Evolutionary conservation across 2,329 filamentous ascomycete species (phyloP).

Genomic region (Scortechinia acanthostroma): DNA sequence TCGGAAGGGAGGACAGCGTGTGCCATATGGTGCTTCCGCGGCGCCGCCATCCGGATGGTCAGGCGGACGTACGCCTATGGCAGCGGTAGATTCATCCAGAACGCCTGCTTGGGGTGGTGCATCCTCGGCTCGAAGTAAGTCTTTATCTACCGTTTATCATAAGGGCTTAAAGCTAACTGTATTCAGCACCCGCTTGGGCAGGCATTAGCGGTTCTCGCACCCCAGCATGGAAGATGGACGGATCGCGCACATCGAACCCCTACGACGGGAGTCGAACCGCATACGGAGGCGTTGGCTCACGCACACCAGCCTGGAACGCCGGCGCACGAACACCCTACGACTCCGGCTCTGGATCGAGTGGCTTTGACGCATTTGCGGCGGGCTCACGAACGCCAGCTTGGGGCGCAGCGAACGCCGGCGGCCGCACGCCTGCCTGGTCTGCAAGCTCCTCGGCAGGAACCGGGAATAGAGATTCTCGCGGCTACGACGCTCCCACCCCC

Average conservation of each 20-base stretch:
- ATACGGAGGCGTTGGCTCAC: slow-evolving; percentile 50
- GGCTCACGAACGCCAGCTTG: slow-evolving; percentile 68
- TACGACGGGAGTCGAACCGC: slow-evolving; percentile 71
- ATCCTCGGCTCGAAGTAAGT: slow-evolving; percentile 49
- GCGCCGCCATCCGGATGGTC: slow-evolving; percentile 39
- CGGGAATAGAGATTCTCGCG: neutral
- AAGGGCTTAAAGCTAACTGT: slow-evolving; percentile 12
- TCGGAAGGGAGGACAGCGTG: slow-evolving; percentile 35
- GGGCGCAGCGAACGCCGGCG: slow-evolving; percentile 49
- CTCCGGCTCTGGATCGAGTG: slow-evolving; percentile 11
- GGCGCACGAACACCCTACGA: slow-evolving; percentile 59
- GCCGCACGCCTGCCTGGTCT: slow-evolving; percentile 70
- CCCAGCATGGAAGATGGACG: slow-evolving; percentile 60
- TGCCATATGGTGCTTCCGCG: slow-evolving; percentile 18
- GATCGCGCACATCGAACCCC: slow-evolving; percentile 60
- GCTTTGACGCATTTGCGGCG: slow-evolving; percentile 53
- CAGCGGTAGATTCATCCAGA: slow-evolving; percentile 44
- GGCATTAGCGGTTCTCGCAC: slow-evolving; percentile 54
- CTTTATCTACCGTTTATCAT: slow-evolving; percentile 1
- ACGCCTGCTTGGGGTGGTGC: slow-evolving; percentile 67
- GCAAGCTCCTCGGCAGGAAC: slow-evolving; percentile 36
- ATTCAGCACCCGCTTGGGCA: slow-evolving; percentile 41
- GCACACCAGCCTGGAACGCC: slow-evolving; percentile 74
- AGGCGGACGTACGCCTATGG: slow-evolving; percentile 64
- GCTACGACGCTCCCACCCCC: neutral